Percentiles rank a stretch among this genome's conserved stretches.
phyloP scores from a whole-genome alignment of 108 stramenopile species.

The Conticribra weissflogii region DNA sequence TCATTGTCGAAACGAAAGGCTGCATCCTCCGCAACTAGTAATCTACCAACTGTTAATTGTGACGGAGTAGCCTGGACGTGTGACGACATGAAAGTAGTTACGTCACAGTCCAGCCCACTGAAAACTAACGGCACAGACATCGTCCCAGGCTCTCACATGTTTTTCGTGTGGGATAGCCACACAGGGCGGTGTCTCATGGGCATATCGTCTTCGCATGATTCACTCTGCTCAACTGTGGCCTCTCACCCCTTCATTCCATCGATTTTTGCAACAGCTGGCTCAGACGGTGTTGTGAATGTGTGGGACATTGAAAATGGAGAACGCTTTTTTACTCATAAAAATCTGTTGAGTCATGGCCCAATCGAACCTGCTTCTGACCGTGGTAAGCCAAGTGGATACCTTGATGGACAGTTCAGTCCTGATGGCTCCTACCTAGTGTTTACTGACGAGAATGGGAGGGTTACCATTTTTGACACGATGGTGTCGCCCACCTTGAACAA shows the following conservation, averaged over 20 bases:
- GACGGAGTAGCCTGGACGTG: conserved; percentile 83
- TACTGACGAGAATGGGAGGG: conserved; percentile 76
- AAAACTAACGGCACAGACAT: conserved; percentile 66
- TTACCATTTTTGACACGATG: conserved; percentile 68
- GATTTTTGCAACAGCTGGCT: conserved; percentile 70
- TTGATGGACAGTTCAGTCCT: conserved; percentile 78
- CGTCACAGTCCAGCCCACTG: conserved; percentile 72
- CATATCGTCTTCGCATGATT: conserved; percentile 66
- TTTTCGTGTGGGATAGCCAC: conserved; percentile 82
- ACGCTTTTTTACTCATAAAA: conserved; percentile 64
- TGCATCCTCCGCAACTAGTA: conserved; percentile 6
- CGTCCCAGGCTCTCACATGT: conserved; percentile 67
- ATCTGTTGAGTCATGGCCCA: conserved; percentile 61
- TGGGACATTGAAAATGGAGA: conserved; percentile 79
- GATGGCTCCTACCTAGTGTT: conserved; percentile 70
- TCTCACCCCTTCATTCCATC: conserved; percentile 74
- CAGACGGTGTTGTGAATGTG: conserved; percentile 69
- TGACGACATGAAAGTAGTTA: conserved; percentile 78
- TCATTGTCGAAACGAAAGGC: conserved; percentile 24
- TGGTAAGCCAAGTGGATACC: conserved; percentile 66
- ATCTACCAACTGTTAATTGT: conserved; percentile 51
- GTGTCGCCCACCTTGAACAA: conserved; percentile 1
- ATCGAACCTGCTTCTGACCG: conserved; percentile 36
- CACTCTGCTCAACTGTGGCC: conserved; percentile 72
- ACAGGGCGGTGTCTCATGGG: conserved; percentile 80